Evolutionary conservation across 2,329 filamentous ascomycete species (phyloP).

Genomic region (Colletotrichum gloeosporioides): DNA sequence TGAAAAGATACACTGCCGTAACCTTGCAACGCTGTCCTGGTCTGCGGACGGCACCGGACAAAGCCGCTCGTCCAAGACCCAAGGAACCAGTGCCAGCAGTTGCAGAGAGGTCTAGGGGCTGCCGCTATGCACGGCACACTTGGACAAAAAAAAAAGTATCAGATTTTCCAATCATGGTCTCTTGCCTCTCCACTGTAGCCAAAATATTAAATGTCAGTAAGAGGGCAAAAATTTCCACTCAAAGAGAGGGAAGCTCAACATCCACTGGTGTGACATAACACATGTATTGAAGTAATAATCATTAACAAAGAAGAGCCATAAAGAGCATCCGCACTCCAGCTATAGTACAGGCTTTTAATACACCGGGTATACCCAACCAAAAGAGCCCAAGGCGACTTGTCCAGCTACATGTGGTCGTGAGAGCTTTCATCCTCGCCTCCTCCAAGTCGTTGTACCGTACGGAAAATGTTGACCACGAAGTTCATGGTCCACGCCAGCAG

Average conservation of each 20-base stretch:
- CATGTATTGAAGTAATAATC: background rate
- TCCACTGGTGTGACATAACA: background rate
- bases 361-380: slow-evolving; percentile 18
- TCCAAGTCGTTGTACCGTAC: slow-evolving; percentile 67
- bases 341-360: slow-evolving; percentile 20
- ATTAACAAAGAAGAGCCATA: slow-evolving; percentile 3
- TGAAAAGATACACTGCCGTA: background rate
- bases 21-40: background rate
- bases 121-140: background rate
- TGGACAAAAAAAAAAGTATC: background rate
- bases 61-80: background rate
- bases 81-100: background rate
- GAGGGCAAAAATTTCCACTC: background rate
- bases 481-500: slow-evolving; percentile 90
- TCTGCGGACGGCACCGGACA: background rate
- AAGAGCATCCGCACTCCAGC: background rate
- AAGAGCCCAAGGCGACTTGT: background rate
- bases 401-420: slow-evolving; percentile 14
- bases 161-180: background rate
- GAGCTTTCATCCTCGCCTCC: slow-evolving; percentile 51
- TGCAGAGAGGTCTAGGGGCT: background rate
- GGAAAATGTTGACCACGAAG: slow-evolving; percentile 84
- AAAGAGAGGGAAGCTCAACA: background rate
- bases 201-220: background rate
- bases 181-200: background rate